Evolutionary conservation across 2,329 filamentous ascomycete genomes (phyloP).

Genomic region (Sphaerostilbella broomeana): DNA sequence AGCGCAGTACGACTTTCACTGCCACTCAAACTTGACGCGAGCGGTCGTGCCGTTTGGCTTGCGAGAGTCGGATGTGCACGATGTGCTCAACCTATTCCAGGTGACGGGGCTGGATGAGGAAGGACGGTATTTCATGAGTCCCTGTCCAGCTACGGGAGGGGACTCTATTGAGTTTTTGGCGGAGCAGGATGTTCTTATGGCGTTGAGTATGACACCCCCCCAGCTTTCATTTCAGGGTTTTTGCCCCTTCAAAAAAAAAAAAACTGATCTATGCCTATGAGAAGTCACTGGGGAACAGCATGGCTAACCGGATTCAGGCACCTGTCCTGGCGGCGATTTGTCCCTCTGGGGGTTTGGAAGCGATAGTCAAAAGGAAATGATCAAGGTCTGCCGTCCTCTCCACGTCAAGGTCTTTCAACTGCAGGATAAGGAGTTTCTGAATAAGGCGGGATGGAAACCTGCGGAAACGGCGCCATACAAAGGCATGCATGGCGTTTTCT

Average conservation of each 20-base stretch:
- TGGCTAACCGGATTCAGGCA: constrained; percentile 33
- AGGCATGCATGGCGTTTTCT: constrained; percentile 53
- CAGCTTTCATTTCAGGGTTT: neutral
- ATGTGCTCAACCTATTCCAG: constrained; percentile 82
- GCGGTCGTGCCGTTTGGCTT: constrained; percentile 64
- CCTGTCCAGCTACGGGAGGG: constrained; percentile 47
- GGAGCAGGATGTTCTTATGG: constrained; percentile 66
- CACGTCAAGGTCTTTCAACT: constrained; percentile 67
- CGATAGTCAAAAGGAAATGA: constrained; percentile 60
- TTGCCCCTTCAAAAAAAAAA: neutral
- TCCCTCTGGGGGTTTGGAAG: constrained; percentile 76
- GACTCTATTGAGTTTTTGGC: constrained; percentile 72
- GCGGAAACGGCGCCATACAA: constrained; percentile 55
- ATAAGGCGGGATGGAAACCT: constrained; percentile 53
- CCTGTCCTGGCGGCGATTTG: constrained; percentile 75
- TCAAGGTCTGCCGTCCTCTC: constrained; percentile 64
- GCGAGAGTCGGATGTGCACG: constrained; percentile 69
- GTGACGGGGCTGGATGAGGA: constrained; percentile 68
- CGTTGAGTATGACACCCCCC: constrained; percentile 37
- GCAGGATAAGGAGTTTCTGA: constrained; percentile 44
- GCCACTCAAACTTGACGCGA: constrained; percentile 73
- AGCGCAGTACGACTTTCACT: constrained; percentile 72
- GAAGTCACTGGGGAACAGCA: no score
- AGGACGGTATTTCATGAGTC: constrained; percentile 71
- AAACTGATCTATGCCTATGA: neutral